Conservation (phyloP, 2,329 filamentous ascomycete species). For the Atkinsonella texensis region DNA sequence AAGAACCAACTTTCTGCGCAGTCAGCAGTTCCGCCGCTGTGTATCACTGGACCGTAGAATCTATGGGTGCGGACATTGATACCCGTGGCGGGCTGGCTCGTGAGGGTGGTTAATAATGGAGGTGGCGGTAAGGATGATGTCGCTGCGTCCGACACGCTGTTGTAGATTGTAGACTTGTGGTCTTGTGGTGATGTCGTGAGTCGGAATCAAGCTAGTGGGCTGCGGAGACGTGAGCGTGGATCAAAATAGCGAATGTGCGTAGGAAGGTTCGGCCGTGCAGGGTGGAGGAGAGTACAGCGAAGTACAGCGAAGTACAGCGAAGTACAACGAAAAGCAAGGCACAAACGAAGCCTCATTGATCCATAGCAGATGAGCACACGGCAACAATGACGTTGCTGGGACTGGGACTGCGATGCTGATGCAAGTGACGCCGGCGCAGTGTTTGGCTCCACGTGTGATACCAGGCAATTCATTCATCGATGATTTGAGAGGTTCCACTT, state of each 20-base stretch:
- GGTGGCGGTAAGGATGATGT: constrained; percentile 1
- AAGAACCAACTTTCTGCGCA: neutral
- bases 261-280: constrained; percentile 2
- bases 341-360: neutral
- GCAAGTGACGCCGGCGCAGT: constrained; percentile 4
- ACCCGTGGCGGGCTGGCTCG: constrained; percentile 1
- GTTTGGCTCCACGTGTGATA: constrained; percentile 5
- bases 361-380: neutral
- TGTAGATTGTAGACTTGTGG: neutral
- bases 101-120: neutral
- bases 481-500: constrained; percentile 3
- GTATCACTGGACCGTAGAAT: neutral
- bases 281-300: constrained; percentile 4
- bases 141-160: neutral
- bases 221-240: constrained; percentile 9
- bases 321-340: neutral
- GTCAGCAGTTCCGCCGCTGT: constrained; percentile 1
- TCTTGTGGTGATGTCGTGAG: constrained; percentile 8
- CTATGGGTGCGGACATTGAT: constrained; percentile 10
- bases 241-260: constrained; percentile 1
- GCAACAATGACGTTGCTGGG: neutral
- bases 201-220: constrained; percentile 11
- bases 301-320: neutral
- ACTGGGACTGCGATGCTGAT: neutral
- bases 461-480: neutral